phyloP scores from a whole-genome alignment of 371 early-diverging fungal species.

The Mucor irregularis region DNA sequence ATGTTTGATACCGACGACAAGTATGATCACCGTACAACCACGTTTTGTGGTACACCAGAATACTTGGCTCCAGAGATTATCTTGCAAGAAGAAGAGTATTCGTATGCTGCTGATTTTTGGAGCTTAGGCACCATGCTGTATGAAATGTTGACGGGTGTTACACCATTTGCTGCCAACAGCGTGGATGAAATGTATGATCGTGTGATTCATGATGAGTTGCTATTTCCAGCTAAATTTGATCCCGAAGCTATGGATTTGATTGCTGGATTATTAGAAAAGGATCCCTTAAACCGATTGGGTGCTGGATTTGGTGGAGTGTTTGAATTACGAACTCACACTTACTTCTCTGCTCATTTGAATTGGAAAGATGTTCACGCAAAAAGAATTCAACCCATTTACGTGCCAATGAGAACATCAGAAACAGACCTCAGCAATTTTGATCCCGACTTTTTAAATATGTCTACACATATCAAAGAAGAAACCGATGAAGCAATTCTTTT shows the following conservation, averaged over 20 bases:
- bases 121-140: constrained; percentile 93
- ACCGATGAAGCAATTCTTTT: constrained; percentile 4
- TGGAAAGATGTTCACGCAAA: constrained; percentile 76
- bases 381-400: constrained; percentile 61
- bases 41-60: constrained; percentile 95
- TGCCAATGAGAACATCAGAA: constrained; percentile 45
- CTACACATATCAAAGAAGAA: constrained; percentile 21
- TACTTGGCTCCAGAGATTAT: constrained; percentile 89
- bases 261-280: constrained; percentile 63
- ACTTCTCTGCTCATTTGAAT: constrained; percentile 60
- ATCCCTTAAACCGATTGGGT: constrained; percentile 67
- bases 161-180: constrained; percentile 76
- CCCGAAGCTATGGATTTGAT: constrained; percentile 56
- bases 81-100: constrained; percentile 76
- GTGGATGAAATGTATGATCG: constrained; percentile 75
- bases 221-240: constrained; percentile 63
- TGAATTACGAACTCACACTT: constrained; percentile 70
- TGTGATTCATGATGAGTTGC: constrained; percentile 68
- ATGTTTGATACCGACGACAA: constrained; percentile 47
- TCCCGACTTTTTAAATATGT: constrained; percentile 50
- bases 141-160: constrained; percentile 73
- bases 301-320: constrained; percentile 52
- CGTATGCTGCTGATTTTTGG: constrained; percentile 95
- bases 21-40: constrained; percentile 68
- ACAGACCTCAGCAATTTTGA: constrained; percentile 67